A percentile compares a stretch with the other conserved stretches of the same genome.
phyloP scores from a whole-genome alignment of 202 grass and related monocot genomes.

The Panicum virgatum region DNA sequence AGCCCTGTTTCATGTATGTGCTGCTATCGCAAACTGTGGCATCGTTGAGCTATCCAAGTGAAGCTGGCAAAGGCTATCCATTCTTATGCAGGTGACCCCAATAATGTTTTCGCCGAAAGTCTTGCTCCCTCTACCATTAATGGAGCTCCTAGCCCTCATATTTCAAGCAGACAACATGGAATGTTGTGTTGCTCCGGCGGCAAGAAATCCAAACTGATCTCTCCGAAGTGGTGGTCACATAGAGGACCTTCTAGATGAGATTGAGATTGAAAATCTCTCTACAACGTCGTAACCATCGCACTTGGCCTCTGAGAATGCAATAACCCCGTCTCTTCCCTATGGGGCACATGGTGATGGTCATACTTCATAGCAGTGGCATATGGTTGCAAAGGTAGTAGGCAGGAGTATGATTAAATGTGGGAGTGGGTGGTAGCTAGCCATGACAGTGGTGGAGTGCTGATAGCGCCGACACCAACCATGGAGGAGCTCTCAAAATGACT shows the following conservation, averaged over 20 bases:
- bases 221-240: neutral
- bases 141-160: neutral
- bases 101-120: neutral
- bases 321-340: neutral
- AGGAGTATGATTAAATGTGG: no score
- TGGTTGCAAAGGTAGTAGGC: neutral
- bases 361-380: neutral
- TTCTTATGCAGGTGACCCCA: neutral
- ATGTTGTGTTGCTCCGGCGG: neutral
- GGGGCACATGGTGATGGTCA: neutral
- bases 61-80: neutral
- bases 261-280: neutral
- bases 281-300: neutral
- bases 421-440: no score
- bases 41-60: neutral
- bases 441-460: no score
- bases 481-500: no score
- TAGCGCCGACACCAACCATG: no score
- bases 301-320: neutral
- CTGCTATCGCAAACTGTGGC: neutral
- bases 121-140: neutral
- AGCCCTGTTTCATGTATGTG: neutral
- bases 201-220: neutral
- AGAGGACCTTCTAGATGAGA: neutral
- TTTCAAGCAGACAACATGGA: accelerated